Base-by-base conservation (phyloP, 305 asterid species). In the Solanum hybrid region DNA sequence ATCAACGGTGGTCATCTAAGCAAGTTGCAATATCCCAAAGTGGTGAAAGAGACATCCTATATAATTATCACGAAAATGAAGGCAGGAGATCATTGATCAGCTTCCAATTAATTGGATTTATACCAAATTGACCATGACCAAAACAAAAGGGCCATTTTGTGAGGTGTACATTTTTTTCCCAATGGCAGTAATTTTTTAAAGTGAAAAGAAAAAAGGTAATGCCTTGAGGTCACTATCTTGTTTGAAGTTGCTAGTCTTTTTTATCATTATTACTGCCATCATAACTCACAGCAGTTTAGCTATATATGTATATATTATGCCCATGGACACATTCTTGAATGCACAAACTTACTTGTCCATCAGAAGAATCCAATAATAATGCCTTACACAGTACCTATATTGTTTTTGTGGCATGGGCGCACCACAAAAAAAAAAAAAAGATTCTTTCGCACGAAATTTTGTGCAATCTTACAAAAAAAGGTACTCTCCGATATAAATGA, bases 221-320 rank as follows among this genome's bases (percentile, higher is more conserved):
- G 89, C 80, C 56, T 60, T 13, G 56, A 37, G 85, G 90, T 86
- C 90, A 78, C 82, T 88, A 87, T 91, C 92, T 81, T 88, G 69
- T 85, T 38, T 85, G 78, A 37, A 45, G 75, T 80, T 88, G 29
- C 56, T 84, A 79, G 88, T 90, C 91, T 64, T 73, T 86, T 56
- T 88, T 86, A 85, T 87, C 88, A 88, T 80, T 88, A 86, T 88
- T 87, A 31, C 40, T 51, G 12, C 15, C 87, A 84, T 84, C 75
- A 84, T 82, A 82, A 79, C 81, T 19, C 78, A 27, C 24, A 76
- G 26, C 78, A 75, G 87, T 60, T 64, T 34, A 37, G 51, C 64
- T 40, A 7, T 27, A 27, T 71, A 10, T 42, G 2, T 45, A 45
- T 40, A 40, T 38, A 38, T 38, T 38, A 38, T 86, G 64, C 40